Conservation (phyloP, 805 yeast genomes). For the Candida parachauliodes region DNA sequence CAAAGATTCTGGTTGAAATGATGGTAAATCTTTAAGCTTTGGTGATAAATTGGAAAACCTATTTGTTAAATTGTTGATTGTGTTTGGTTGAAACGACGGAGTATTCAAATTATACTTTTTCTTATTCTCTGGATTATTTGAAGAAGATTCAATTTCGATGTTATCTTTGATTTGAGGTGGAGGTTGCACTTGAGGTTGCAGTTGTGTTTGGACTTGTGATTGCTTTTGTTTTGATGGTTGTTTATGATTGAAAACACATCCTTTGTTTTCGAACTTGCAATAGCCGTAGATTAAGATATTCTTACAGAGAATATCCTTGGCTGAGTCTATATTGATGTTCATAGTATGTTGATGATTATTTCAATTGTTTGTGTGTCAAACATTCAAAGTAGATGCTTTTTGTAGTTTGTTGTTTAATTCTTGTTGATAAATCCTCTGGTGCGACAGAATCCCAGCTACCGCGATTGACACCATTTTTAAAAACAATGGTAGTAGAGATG, state of each 20-base stretch:
- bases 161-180: background rate
- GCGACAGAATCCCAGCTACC: too few relatives aligned
- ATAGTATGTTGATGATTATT: too few relatives aligned
- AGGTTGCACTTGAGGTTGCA: slow-evolving; percentile 5
- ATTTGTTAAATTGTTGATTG: slow-evolving; percentile 17
- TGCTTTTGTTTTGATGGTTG: slow-evolving; percentile 10
- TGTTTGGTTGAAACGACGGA: slow-evolving; percentile 40
- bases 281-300: slow-evolving; percentile 83
- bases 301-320: slow-evolving; percentile 76
- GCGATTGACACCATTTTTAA: too few relatives aligned
- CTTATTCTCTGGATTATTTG: slow-evolving; percentile 9
- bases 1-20: slow-evolving; percentile 43
- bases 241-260: slow-evolving; percentile 77
- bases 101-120: slow-evolving; percentile 38
- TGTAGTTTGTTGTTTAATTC: too few relatives aligned
- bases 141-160: background rate
- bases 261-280: slow-evolving; percentile 83
- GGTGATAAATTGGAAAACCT: slow-evolving; percentile 50
- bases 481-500: too few relatives aligned
- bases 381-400: slow-evolving; percentile 1
- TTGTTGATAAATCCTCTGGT: too few relatives aligned
- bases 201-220: slow-evolving; percentile 1
- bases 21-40: slow-evolving; percentile 43
- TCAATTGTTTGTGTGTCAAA: background rate
- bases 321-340: slow-evolving; percentile 50